phyloP scores from a whole-genome alignment of 805 yeast species.

The Sugiyamaella boreocaroliniensis region DNA sequence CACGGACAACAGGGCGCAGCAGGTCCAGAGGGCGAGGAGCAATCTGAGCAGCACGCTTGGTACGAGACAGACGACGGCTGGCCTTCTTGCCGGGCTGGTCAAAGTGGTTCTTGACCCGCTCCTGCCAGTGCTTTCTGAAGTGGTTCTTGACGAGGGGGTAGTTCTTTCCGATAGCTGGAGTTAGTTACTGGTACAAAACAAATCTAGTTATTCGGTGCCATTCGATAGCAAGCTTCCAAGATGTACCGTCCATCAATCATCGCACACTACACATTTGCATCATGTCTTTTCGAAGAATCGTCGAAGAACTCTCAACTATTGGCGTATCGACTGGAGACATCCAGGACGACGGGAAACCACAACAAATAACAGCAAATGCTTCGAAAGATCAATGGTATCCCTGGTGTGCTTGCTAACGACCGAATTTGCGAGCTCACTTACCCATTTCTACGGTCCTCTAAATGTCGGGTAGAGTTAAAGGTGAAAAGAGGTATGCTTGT shows the following conservation, averaged over 20 bases:
- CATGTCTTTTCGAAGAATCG: too few species aligned
- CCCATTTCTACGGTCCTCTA: not conserved
- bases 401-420: not conserved
- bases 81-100: constrained; percentile 99
- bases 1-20: constrained; percentile 96
- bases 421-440: not conserved
- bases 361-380: not conserved
- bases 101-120: constrained; percentile 98
- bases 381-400: not conserved
- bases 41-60: constrained; percentile 83
- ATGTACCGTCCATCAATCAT: too few species aligned
- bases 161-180: constrained; percentile 92
- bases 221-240: not conserved
- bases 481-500: not conserved
- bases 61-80: constrained; percentile 93
- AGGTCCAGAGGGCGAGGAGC: constrained; percentile 98
- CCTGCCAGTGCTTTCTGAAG: constrained; percentile 99
- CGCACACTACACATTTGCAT: too few species aligned
- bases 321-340: too few species aligned
- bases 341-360: not conserved
- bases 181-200: not conserved
- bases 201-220: too few species aligned
- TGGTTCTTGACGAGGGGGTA: constrained; percentile 98
- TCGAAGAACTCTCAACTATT: too few species aligned
- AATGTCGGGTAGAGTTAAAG: not conserved